Percentiles rank a stretch among this genome's conserved stretches.
Conservation (phyloP, 495 filamentous ascomycete species). For the Tuber brumale region DNA sequence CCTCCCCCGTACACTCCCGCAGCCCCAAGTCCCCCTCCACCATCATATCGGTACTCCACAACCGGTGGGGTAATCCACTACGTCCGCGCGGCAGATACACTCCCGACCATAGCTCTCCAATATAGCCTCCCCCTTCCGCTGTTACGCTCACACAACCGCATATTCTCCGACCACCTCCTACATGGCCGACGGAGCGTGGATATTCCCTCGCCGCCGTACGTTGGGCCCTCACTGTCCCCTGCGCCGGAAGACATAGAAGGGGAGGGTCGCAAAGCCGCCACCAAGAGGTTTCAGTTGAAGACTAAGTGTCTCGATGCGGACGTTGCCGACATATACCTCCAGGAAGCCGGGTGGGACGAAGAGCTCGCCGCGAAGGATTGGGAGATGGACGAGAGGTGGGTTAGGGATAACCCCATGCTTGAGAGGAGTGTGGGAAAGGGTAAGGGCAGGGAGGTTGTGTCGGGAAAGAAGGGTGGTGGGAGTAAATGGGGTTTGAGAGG, state of each 20-base stretch:
- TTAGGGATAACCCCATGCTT: conserved; percentile 57
- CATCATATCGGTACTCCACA: conserved; percentile 32
- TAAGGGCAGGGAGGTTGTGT: conserved; percentile 39
- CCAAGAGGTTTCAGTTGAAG: conserved; percentile 51
- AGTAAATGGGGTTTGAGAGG: conserved; percentile 31
- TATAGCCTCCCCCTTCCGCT: conserved; percentile 57
- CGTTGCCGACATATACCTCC: conserved; percentile 62
- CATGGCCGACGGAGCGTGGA: conserved; percentile 58
- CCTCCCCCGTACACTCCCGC: conserved; percentile 46
- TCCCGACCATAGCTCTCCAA: conserved; percentile 58
- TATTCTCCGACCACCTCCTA: conserved; percentile 60
- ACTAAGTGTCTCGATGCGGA: conserved; percentile 44
- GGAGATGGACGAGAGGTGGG: conserved; percentile 65
- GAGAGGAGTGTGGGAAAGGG: conserved; percentile 41
- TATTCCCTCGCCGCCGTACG: conserved; percentile 62
- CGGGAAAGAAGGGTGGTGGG: conserved; percentile 37
- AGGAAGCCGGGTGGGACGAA: conserved; percentile 60
- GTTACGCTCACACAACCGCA: conserved; percentile 56
- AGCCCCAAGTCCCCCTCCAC: conserved; percentile 30
- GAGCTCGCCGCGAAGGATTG: conserved; percentile 55
- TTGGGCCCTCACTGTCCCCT: conserved; percentile 58
- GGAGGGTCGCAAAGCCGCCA: conserved; percentile 56
- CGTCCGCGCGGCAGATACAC: conserved; percentile 56
- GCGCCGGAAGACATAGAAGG: conserved; percentile 60
- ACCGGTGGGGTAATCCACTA: conserved; percentile 57